Percentiles rank a stretch among this genome's conserved stretches.
Conservation (phyloP, 768 basidiomycete genomes). For the Russula foetens region DNA sequence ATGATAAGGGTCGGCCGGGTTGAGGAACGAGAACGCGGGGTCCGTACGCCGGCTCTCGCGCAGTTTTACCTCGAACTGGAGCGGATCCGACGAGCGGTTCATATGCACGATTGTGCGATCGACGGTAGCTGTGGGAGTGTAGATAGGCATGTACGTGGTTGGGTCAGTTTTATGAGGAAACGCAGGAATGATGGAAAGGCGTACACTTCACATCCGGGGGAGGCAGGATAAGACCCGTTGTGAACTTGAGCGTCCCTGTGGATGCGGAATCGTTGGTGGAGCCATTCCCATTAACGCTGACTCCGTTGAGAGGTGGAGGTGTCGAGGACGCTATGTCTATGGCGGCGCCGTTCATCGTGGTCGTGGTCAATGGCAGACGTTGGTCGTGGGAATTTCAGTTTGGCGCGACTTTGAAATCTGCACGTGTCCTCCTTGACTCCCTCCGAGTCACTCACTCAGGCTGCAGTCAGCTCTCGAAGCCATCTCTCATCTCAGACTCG, state of each 20-base stretch:
- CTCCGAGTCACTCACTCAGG: too few relatives aligned
- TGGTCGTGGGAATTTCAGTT: slow-evolving; percentile 12
- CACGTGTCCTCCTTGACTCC: not conserved
- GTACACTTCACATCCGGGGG: slow-evolving; percentile 92
- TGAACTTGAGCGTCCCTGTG: slow-evolving; percentile 40
- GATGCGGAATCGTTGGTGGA: slow-evolving; percentile 30
- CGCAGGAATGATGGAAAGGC: slow-evolving; percentile 23
- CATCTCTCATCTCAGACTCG: too few relatives aligned
- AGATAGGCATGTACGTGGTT: not conserved
- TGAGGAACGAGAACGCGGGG: slow-evolving; percentile 98
- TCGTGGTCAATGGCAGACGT: slow-evolving; percentile 15
- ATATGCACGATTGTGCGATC: slow-evolving; percentile 91
- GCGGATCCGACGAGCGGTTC: slow-evolving; percentile 88
- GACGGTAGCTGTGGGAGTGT: slow-evolving; percentile 60
- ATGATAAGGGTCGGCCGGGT: slow-evolving; percentile 95
- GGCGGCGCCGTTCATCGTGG: slow-evolving; percentile 18
- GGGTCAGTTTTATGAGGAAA: not conserved
- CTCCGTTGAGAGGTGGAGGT: slow-evolving; percentile 33
- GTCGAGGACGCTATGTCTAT: not conserved
- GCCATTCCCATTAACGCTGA: slow-evolving; percentile 35
- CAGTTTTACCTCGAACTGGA: slow-evolving; percentile 93
- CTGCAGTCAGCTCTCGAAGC: too few relatives aligned
- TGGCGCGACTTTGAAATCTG: not conserved
- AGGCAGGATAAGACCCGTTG: slow-evolving; percentile 86
- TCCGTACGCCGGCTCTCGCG: slow-evolving; percentile 93